Evolutionary conservation across 805 yeast genomes (phyloP), one percentile per base, ranked within the genome.

Genomic region (Saturnispora serradocipensis): DNA sequence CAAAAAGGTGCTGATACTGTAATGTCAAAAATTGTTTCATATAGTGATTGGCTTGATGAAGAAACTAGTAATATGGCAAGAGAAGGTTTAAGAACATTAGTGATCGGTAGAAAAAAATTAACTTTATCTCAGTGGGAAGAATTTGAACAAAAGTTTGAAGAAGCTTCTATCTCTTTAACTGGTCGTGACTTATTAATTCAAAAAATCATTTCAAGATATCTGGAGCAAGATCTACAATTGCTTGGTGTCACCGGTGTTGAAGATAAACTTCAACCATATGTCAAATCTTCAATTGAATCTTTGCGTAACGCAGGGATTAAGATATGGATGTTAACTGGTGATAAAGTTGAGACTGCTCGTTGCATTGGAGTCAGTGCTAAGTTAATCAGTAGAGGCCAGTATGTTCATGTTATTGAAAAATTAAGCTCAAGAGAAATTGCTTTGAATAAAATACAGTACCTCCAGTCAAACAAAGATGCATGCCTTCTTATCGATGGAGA

Each of bases 301-400:
- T 73, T 93, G 58, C 78, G 99, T 59, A 93, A 95, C 68, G 99
- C 98, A 0, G 99, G 98, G 4, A 81, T 95, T 51, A 90, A 90
- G 61, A 93, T 93, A 48, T 93, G 99, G 99, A 95, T 93, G 99
- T 72, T 93, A 46, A 93, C 99, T 0, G 99, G 99, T 58, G 99
- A 93, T 67, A 93, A 93, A 66, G 98, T 93, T 6, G 99, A 93
- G 69, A 93, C 99, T 0, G 99, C 99, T 1, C 81, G 89, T 54
- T 93, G 99, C 75, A 97, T 93, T 39, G 89, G 97, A 20, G 86
- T 95, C n/a, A 87, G 96, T 66, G 93, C 97, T 32, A 84, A 90
- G 61, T 77, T 93, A 48, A 91, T 93, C 28, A 77, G 95, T 2
- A 78, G 98, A 57, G 99, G 99, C 3, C 99, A 93, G 68, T 85